A percentile compares a stretch with the other conserved stretches of the same genome.
Conservation (phyloP, 2,329 filamentous ascomycete genomes). For the Fusarium phyllophilum region DNA sequence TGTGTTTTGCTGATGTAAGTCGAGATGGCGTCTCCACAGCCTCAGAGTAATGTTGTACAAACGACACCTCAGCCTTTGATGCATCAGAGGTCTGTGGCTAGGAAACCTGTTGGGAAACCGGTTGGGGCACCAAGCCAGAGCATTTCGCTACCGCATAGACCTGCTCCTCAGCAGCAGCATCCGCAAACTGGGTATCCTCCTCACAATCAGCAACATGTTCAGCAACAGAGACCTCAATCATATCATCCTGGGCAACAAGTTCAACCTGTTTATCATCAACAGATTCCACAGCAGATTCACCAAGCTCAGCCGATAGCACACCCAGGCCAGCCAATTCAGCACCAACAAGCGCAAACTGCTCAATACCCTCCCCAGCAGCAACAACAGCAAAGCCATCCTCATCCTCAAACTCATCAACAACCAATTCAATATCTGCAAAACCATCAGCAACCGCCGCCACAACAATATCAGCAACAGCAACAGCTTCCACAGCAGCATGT, state of each 20-base stretch:
- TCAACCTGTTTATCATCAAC: not conserved
- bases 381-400: not conserved
- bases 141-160: slow-evolving; percentile 15
- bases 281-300: not conserved
- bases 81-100: slow-evolving; percentile 27
- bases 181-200: not conserved
- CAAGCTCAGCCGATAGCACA: not conserved
- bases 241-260: slow-evolving; percentile 10
- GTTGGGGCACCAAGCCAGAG: not conserved
- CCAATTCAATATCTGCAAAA: not conserved
- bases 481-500: not conserved
- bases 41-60: slow-evolving; percentile 3
- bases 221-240: slow-evolving; percentile 13
- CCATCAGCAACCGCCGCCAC: not conserved
- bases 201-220: slow-evolving; percentile 14
- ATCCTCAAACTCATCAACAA: not conserved
- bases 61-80: slow-evolving; percentile 15
- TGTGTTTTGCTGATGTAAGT: slow-evolving; percentile 4
- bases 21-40: slow-evolving; percentile 29
- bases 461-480: slow-evolving; percentile 3
- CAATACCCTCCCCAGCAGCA: slow-evolving; percentile 12
- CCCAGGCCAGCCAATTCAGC: not conserved
- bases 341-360: not conserved
- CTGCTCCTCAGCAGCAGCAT: slow-evolving; percentile 10
- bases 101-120: slow-evolving; percentile 17